Evolutionary conservation across 441 rosid genomes (phyloP).

Genomic region (Populus trichocarpa): DNA sequence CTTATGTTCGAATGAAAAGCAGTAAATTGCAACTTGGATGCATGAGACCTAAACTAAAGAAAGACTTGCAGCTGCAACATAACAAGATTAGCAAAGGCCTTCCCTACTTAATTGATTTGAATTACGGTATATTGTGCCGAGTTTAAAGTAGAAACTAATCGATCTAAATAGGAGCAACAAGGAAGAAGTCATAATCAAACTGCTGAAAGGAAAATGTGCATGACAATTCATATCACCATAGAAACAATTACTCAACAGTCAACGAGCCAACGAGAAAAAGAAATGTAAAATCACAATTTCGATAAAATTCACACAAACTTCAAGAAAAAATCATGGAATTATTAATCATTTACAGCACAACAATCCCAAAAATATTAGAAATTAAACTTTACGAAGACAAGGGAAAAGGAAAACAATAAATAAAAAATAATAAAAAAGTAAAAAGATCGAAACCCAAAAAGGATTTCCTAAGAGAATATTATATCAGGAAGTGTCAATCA

Average conservation of each 20-base stretch:
- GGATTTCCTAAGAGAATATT: conserved; percentile 1
- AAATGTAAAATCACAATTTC: not conserved
- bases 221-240: not conserved
- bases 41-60: not conserved
- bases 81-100: not conserved
- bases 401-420: not conserved
- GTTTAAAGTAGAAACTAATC: conserved; percentile 2
- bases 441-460: not conserved
- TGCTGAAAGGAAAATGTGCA: conserved; percentile 3
- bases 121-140: not conserved
- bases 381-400: not conserved
- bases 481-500: conserved; percentile 13
- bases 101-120: not conserved
- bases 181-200: not conserved
- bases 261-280: not conserved
- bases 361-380: not conserved
- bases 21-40: not conserved
- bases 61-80: not conserved
- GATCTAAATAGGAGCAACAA: conserved; percentile 4
- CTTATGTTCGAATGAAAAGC: not conserved
- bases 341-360: not conserved
- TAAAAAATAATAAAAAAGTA: not conserved
- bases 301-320: not conserved
- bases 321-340: not conserved
- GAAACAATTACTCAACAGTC: conserved; percentile 11